Base-by-base conservation (phyloP, 75 land plant genomes). In the Chamaecyparis obtusa region DNA sequence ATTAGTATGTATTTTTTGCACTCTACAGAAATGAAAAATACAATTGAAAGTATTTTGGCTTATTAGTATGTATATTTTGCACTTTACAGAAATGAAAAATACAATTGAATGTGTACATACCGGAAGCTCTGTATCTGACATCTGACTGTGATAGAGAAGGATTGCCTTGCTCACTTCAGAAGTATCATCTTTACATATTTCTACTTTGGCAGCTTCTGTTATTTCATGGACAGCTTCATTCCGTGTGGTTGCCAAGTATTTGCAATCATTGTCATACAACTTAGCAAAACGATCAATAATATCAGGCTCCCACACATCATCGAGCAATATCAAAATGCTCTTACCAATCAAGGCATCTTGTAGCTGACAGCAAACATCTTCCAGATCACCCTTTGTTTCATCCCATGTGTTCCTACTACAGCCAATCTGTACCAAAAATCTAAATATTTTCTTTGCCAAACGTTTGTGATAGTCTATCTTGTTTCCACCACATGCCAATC, bases 291-390 rank as follows among this genome's bases (percentile, higher is more conserved):
- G 49, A 21, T 87, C 83, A 60, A 90, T 86, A 56, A 92, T 90
- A 82, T 92, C 93, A 87, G 88, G 89, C 84, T 92, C 93, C 91
- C 93, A 92, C 15, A 90, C 93, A 90, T 92, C 93, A 87, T 92
- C 93, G 35, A 92, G 88, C 21, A 92, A 48, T 27, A 92, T 83
- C 78, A 92, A 56, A 51, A 90, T 56, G 85, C 90, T 92, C 57
- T 92, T 92, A 54, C 89, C 93, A 56, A 64, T 54, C 82, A 92
- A 84, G 15, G 91, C 87, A 67, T 90, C 91, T 85, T 92, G 91
- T 43, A 92, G 93, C 56, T 85, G 87, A 72, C 24, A 80, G 81
- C 93, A 90, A 21, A 87, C 89, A 83, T 89, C 84, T n/a, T 92
- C 93, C 54, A 92, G 87, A 83, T 88, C 88, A 44, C 71, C 86